Evolutionary conservation across 2,329 filamentous ascomycete genomes (phyloP).

Genomic region (Cercospora nicotianae): DNA sequence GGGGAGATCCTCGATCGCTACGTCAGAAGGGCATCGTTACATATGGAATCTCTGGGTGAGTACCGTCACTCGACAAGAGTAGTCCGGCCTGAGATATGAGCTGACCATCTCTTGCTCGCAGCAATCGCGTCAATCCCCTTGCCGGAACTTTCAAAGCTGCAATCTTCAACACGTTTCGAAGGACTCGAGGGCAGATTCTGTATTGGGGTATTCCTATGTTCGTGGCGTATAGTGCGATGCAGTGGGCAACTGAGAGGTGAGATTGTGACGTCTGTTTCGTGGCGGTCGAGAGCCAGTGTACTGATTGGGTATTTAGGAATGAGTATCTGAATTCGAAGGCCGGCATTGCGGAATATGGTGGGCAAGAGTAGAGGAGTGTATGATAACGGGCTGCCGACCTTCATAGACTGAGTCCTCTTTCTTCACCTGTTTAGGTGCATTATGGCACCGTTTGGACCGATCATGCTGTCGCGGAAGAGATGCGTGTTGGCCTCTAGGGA

Average conservation of each 20-base stretch:
- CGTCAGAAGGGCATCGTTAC: conserved; percentile 61
- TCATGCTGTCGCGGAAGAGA: too few relatives aligned
- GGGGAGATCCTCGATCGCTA: conserved; percentile 36
- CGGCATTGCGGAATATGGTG: conserved; percentile 58
- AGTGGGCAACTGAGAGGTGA: conserved; percentile 89
- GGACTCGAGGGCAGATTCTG: conserved; percentile 80
- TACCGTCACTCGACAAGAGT: not conserved
- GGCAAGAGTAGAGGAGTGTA: conserved; percentile 31
- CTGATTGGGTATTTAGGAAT: conserved; percentile 56
- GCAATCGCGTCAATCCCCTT: conserved; percentile 86
- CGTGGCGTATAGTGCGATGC: conserved; percentile 75
- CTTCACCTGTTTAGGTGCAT: too few relatives aligned
- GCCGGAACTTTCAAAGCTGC: conserved; percentile 75
- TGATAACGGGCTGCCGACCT: too few relatives aligned
- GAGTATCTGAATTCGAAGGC: conserved; percentile 78
- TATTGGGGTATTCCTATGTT: conserved; percentile 82
- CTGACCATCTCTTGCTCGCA: not conserved
- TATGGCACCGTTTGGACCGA: too few relatives aligned
- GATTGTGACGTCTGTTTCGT: not conserved
- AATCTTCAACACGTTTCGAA: conserved; percentile 92
- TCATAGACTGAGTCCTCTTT: too few relatives aligned
- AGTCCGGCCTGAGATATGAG: not conserved
- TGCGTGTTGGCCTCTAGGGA: too few relatives aligned
- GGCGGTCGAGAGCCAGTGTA: not conserved
- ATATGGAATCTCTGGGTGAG: conserved; percentile 66